Evolutionary conservation across 441 rosid genomes (phyloP), one percentile per base, ranked within the genome.

Genomic region (Capsella rubella): DNA sequence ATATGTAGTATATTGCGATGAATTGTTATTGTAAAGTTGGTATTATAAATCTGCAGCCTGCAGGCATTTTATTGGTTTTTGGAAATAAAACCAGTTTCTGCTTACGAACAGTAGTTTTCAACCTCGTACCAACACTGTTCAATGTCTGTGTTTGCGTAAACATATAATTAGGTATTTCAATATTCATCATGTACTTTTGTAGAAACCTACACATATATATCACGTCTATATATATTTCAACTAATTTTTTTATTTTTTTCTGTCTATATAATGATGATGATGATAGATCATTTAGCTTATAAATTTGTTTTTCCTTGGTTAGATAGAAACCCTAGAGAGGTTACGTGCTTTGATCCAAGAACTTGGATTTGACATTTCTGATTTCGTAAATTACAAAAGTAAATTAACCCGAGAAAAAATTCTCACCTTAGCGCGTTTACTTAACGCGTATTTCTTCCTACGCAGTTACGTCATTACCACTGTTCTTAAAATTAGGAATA

Each of bases 121-220:
- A 71, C 80, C 80, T 77, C 76, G 80, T 77, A 77, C 76, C 29
- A 77, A 71, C 68, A 77, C 73, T 77, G 80, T 77, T 77, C 72
- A 65, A 57, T 71, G 52, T 71, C 57, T 77, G 76, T 42, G 63
- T 58, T 77, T 71, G 55, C 51, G 80, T 77, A 58, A 70, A 42
- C 72, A 65, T 40, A 57, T 40, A 57, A 58, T 77, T 71, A 77
- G 72, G 68, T 77, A 27, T 77, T 71, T 64, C 80, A 77, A 58
- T 71, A 77, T 65, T 65, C 72, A 77, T 71, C 61, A 70, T 58
- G 67, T 76, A 71, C 80, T 77, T 76, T 71, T 77, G 51, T 71
- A 77, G 76, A 77, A 76, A 77, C 76, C 76, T 77, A 76, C 72
- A 46, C n/a, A 15, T 1, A 21, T 21, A 21, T 32, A 34, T 70